Conservation (phyloP, 768 basidiomycete species). For the Scleroderma citrinum region DNA sequence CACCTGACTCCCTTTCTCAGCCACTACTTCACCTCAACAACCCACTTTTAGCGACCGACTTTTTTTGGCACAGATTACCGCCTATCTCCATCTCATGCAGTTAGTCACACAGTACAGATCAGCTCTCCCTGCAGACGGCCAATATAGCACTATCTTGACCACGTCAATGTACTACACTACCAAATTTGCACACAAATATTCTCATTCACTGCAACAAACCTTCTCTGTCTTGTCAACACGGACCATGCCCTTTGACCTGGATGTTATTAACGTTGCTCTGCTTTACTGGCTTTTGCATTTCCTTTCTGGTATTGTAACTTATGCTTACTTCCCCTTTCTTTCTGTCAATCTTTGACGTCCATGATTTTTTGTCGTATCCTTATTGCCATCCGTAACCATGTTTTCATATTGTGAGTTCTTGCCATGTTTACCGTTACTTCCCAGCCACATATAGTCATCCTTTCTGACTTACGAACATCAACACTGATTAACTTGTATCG, state of each 20-base stretch:
- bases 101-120: constrained; percentile 24
- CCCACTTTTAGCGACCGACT: constrained; percentile 9
- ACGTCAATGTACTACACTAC: constrained; percentile 23
- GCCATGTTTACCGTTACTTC: background rate
- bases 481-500: background rate
- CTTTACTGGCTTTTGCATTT: constrained; percentile 5
- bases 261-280: constrained; percentile 16
- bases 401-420: background rate
- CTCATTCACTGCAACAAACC: constrained; percentile 11
- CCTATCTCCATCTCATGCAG: constrained; percentile 19
- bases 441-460: background rate
- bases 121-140: constrained; percentile 13
- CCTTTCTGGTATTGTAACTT: constrained; percentile 9
- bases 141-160: constrained; percentile 21
- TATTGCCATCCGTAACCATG: constrained; percentile 6
- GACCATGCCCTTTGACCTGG: constrained; percentile 26
- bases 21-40: constrained; percentile 4
- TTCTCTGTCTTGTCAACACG: constrained; percentile 17
- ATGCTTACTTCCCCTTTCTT: constrained; percentile 11
- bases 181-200: constrained; percentile 15
- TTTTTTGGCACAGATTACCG: constrained; percentile 22
- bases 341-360: constrained; percentile 15
- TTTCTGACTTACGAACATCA: background rate
- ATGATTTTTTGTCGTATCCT: constrained; percentile 10
- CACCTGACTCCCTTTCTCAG: constrained; percentile 7